Conservation (phyloP, 495 filamentous ascomycete genomes). For the Hamigera avellanea region DNA sequence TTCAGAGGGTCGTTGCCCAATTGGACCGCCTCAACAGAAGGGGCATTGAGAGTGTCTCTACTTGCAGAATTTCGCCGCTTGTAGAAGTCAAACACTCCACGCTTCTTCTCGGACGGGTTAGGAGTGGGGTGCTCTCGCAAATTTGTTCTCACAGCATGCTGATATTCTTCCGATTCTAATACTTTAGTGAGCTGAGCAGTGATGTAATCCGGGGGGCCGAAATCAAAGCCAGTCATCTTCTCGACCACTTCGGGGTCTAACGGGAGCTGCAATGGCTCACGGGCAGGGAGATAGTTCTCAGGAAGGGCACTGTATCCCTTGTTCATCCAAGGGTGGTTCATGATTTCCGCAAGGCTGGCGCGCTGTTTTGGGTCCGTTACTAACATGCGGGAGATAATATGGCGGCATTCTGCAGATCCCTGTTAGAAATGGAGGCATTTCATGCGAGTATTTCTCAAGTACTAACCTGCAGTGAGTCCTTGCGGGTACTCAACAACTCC, state of each 20-base stretch:
- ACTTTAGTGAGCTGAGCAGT: conserved; percentile 67
- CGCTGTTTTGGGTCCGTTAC: conserved; percentile 87
- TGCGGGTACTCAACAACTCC: conserved; percentile 90
- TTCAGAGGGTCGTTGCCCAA: conserved; percentile 83
- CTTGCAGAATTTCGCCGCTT: conserved; percentile 88
- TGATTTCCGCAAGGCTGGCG: conserved; percentile 80
- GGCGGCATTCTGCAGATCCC: conserved; percentile 67
- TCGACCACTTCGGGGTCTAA: conserved; percentile 73
- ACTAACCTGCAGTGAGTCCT: conserved; percentile 74
- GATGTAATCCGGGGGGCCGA: conserved; percentile 78
- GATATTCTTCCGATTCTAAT: conserved; percentile 86
- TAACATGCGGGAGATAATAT: conserved; percentile 91
- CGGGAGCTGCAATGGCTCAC: conserved; percentile 76
- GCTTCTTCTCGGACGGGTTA: conserved; percentile 70
- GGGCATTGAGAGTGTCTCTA: conserved; percentile 76
- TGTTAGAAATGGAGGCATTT: too few species aligned
- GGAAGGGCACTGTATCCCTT: conserved; percentile 81
- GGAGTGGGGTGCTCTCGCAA: conserved; percentile 52
- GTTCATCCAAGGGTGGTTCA: conserved; percentile 94
- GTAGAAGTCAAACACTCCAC: conserved; percentile 94
- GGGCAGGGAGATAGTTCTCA: conserved; percentile 76
- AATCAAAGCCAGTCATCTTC: conserved; percentile 98
- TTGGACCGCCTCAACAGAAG: conserved; percentile 73
- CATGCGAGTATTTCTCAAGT: too few species aligned
- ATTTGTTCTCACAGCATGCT: conserved; percentile 57